phyloP scores from a whole-genome alignment of 2,329 filamentous ascomycete species.

The Aspergillus ustus region DNA sequence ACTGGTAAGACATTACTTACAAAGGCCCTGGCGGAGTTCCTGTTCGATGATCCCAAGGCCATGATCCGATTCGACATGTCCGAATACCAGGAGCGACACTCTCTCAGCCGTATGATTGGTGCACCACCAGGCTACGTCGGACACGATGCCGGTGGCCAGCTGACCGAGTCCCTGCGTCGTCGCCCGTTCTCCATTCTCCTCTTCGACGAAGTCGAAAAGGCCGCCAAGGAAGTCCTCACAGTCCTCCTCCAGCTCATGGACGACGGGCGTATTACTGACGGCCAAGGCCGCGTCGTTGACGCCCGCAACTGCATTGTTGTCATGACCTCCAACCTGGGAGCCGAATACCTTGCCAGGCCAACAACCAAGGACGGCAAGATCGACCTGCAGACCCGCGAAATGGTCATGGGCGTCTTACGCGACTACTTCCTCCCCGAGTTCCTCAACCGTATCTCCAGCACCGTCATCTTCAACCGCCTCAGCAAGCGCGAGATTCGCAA shows the following conservation, averaged over 20 bases:
- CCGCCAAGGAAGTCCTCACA: constrained; percentile 94
- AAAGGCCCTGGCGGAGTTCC: constrained; percentile 94
- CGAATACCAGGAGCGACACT: constrained; percentile 96
- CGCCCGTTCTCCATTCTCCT: constrained; percentile 97
- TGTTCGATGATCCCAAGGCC: constrained; percentile 94
- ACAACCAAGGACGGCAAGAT: constrained; percentile 80
- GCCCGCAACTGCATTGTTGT: constrained; percentile 98
- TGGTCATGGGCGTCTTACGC: constrained; percentile 88
- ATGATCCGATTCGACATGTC: constrained; percentile 99
- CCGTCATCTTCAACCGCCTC: constrained; percentile 98
- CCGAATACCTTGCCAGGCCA: constrained; percentile 85
- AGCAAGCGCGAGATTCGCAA: constrained; percentile 86
- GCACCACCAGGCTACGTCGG: constrained; percentile 96
- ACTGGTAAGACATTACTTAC: constrained; percentile 97
- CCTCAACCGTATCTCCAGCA: constrained; percentile 94
- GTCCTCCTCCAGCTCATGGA: constrained; percentile 99
- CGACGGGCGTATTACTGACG: constrained; percentile 96
- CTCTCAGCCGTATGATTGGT: constrained; percentile 95
- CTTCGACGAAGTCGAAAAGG: constrained; percentile 98
- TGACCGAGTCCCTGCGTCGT: constrained; percentile 91
- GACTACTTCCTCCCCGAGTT: constrained; percentile 99
- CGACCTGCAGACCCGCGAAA: constrained; percentile 79
- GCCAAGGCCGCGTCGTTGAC: constrained; percentile 92
- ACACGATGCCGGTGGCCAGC: constrained; percentile 91
- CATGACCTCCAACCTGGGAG: constrained; percentile 97